Evolutionary conservation across 441 rosid species (phyloP), one percentile per base, ranked within the genome.

Genomic region (Gossypium schwendimanii): DNA sequence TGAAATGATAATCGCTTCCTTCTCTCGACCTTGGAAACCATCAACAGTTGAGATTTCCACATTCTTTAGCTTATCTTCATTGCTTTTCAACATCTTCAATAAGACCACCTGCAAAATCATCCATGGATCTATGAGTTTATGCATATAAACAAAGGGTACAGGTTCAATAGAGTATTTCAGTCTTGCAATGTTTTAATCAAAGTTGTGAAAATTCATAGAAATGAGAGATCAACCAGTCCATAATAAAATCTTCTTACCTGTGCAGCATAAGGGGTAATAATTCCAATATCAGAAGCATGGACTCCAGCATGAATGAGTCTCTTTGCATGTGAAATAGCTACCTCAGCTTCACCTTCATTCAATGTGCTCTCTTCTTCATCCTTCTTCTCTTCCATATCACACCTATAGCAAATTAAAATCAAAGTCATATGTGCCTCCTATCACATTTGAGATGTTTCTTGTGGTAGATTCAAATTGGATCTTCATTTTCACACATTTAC

Each of bases 321-420:
- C 86, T 86, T 91, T 47, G 97, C 98, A 81, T 95, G 99, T 55
- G 91, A 88, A 78, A 92, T 82, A 11, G 99, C 93, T 79, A 95
- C 97, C 63, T 89, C 94, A 75, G 95, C 97, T 88, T 95, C 98
- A 31, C 99, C 99, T 79, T 90, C 99, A 50, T 93, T 95, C 80
- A 91, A 36, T 1, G 96, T 91, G 84, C 99, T 93, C 59, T 93
- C 97, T 84, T 95, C 98, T 77, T 95, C 99, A 77, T 93, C 99
- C 86, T 95, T 91, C 89, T 91, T 91, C 85, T 91, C 98, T 75
- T 95, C 99, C 98, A 93, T 95, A 77, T 95, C 97, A 76, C 99
- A 93, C 72, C 94, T 91, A 78, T 69, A 82, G 79, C 63, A 77
- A 23, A 75, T 60, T 67, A 79, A 28, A 8, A 20, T 52, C 15